Percentiles rank a stretch among this genome's conserved stretches.
Conservation (phyloP, 345 rosid species). For the Rhodamnia rubescens region DNA sequence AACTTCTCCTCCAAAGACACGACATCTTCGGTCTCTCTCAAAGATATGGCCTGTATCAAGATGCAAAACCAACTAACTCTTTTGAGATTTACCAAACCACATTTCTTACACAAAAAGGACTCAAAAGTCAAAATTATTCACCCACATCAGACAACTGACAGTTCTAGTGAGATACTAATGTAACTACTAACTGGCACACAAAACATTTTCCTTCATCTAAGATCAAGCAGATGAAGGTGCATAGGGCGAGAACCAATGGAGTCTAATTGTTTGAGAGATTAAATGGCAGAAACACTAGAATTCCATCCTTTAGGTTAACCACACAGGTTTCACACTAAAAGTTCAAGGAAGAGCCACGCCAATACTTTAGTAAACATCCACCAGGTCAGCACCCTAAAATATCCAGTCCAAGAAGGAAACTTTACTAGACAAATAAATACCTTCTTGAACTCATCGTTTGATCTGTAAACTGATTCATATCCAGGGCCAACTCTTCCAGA, state of each 20-base stretch:
- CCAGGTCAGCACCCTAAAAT: neutral
- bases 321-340: neutral
- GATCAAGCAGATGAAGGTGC: neutral
- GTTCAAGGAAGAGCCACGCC: neutral
- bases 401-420: neutral
- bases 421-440: constrained; percentile 16
- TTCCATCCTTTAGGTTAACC: neutral
- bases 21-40: constrained; percentile 67
- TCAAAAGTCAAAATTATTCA: neutral
- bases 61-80: neutral
- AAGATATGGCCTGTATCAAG: constrained; percentile 43
- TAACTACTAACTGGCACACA: neutral
- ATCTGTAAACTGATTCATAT: constrained; percentile 60
- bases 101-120: neutral
- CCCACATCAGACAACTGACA: neutral
- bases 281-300: neutral
- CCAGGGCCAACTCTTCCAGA: constrained; percentile 88
- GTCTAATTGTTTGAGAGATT: neutral
- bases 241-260: neutral
- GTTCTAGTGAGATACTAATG: neutral
- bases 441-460: constrained; percentile 90
- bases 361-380: neutral
- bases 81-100: neutral
- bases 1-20: constrained; percentile 70
- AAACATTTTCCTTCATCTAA: neutral